phyloP scores from a whole-genome alignment of 169 alveolate species.

The Cryptosporidium andersoni region DNA sequence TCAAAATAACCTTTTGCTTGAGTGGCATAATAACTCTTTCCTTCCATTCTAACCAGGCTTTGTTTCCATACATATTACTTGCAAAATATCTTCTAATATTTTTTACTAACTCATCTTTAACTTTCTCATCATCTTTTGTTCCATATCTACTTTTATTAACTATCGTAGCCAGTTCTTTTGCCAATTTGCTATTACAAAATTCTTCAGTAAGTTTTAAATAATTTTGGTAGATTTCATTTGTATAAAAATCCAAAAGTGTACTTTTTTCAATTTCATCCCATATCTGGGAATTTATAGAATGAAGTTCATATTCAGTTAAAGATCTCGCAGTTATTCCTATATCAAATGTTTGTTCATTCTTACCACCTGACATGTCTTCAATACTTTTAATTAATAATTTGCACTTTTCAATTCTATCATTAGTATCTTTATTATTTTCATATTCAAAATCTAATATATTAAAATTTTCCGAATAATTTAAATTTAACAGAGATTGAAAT shows the following conservation, averaged over 20 bases:
- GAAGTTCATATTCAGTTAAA: neutral
- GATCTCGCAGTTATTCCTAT: neutral
- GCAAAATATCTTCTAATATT: slow-evolving; percentile 30
- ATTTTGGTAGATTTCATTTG: slow-evolving; percentile 3
- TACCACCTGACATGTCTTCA: neutral
- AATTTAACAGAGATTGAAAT: slow-evolving; percentile 31
- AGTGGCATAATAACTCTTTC: slow-evolving; percentile 39
- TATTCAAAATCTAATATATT: slow-evolving; percentile 36
- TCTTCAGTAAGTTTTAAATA: slow-evolving; percentile 7
- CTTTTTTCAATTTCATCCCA: slow-evolving; percentile 58
- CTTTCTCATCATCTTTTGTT: slow-evolving; percentile 26
- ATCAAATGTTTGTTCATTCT: neutral
- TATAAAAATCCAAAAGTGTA: slow-evolving; percentile 6
- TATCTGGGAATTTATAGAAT: slow-evolving; percentile 25
- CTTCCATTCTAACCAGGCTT: slow-evolving; percentile 35
- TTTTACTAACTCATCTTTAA: slow-evolving; percentile 38
- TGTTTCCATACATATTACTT: slow-evolving; percentile 14
- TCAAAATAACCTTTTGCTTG: slow-evolving; percentile 1
- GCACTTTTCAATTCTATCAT: neutral
- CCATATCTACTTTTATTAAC: slow-evolving; percentile 71
- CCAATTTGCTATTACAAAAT: slow-evolving; percentile 35
- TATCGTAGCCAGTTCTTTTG: slow-evolving; percentile 39
- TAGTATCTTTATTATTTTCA: neutral
- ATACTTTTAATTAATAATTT: neutral
- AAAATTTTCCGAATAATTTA: slow-evolving; percentile 44